Conservation (phyloP, 768 basidiomycete genomes). For the Phanerochaete carnosa region DNA sequence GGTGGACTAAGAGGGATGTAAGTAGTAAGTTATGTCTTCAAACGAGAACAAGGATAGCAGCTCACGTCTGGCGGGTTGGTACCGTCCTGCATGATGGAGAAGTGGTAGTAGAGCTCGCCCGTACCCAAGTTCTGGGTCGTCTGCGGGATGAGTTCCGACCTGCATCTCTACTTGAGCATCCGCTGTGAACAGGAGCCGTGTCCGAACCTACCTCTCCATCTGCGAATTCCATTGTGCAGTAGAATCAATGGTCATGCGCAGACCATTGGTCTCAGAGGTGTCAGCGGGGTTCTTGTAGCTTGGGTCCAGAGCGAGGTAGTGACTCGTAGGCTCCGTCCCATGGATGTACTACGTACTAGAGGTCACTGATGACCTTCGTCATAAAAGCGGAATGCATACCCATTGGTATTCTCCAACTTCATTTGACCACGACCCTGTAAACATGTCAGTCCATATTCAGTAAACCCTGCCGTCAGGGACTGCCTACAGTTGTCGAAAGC, state of each 20-base stretch:
- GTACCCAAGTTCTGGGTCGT: conserved; percentile 53
- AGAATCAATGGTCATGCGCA: conserved; percentile 52
- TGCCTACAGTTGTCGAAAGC: conserved; percentile 52
- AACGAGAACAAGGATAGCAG: background rate
- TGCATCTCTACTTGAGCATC: background rate
- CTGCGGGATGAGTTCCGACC: conserved; percentile 33
- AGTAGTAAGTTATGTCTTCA: background rate
- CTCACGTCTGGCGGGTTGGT: conserved; percentile 52
- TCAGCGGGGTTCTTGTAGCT: conserved; percentile 58
- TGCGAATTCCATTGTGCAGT: conserved; percentile 55
- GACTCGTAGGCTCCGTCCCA: conserved; percentile 46
- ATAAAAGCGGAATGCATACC: conserved; percentile 26
- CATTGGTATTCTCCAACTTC: conserved; percentile 58
- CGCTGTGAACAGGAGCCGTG: background rate
- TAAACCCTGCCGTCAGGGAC: background rate
- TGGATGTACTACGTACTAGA: conserved; percentile 43
- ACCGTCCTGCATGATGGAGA: conserved; percentile 47
- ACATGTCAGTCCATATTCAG: background rate
- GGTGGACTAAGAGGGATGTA: conserved; percentile 34
- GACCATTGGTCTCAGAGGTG: conserved; percentile 45
- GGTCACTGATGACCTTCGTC: background rate
- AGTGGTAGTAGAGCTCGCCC: conserved; percentile 61
- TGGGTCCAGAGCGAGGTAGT: conserved; percentile 48
- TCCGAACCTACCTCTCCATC: conserved; percentile 31
- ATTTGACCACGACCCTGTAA: conserved; percentile 52